Conservation (phyloP, 805 yeast genomes). For the Brettanomyces anomalus region DNA sequence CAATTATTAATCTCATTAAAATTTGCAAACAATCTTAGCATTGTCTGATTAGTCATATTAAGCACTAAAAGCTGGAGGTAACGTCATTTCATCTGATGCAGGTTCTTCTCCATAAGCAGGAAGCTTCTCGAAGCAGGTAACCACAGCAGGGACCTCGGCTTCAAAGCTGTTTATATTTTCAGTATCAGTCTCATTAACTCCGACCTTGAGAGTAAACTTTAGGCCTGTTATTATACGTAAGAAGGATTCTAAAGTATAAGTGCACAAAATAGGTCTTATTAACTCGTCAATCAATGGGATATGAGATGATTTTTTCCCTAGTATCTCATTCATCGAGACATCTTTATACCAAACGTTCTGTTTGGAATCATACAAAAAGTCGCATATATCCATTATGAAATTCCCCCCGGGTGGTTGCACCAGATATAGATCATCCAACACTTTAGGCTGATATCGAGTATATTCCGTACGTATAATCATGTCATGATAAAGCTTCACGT, state of each 20-base stretch:
- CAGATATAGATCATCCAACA: not conserved
- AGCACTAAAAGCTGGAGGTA: constrained; percentile 1
- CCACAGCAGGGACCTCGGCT: not conserved
- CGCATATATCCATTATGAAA: not conserved
- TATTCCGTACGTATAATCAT: not conserved
- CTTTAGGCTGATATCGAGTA: not conserved
- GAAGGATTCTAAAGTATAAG: not conserved
- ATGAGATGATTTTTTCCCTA: not conserved
- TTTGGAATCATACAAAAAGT: not conserved
- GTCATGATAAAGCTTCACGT: not conserved
- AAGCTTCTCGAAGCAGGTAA: not conserved
- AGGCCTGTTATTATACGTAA: not conserved
- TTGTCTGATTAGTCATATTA: not conserved
- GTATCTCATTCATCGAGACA: not conserved
- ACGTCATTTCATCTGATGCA: constrained; percentile 1
- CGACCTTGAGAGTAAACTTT: not conserved
- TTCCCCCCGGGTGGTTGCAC: not conserved
- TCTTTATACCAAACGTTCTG: not conserved
- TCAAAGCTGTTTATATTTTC: not conserved
- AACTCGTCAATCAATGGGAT: constrained; percentile 3
- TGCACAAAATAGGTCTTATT: constrained; percentile 1
- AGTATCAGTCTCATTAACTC: not conserved
- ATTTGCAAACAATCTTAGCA: no score
- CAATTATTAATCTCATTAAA: no score
- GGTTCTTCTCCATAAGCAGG: constrained; percentile 3